These are phyloP conservation scores for Rhizophora mangle DNA, from an alignment of 345 rosid species.

Conservation along the genomic window DNA sequence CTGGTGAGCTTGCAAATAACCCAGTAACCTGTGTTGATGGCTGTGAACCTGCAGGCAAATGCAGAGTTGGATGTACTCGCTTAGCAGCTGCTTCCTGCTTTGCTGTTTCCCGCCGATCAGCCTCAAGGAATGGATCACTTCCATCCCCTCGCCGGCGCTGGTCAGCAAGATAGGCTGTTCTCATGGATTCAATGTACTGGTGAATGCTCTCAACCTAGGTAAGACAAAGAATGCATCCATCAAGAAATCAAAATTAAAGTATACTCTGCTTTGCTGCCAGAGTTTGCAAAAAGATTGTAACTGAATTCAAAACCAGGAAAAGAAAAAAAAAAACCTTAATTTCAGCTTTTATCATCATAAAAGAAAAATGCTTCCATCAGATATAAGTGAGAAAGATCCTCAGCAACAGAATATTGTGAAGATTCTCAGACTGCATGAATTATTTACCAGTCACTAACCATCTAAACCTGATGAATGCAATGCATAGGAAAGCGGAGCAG, in stretches of 20 bases:
- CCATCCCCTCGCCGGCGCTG: conserved; percentile 80
- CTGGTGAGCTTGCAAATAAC: conserved; percentile 49
- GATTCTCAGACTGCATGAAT: neutral
- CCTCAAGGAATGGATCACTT: conserved; percentile 90
- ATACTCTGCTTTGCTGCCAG: neutral
- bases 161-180: conserved; percentile 78
- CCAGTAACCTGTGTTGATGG: conserved; percentile 73
- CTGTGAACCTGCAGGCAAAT: conserved; percentile 72
- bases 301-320: neutral
- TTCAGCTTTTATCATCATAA: neutral
- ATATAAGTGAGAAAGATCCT: neutral
- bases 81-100: conserved; percentile 95
- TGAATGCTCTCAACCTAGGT: conserved; percentile 83
- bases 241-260: conserved; percentile 2
- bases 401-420: neutral
- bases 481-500: neutral
- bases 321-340: neutral
- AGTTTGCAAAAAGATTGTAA: neutral
- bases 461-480: no score
- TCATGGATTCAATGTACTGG: conserved; percentile 89
- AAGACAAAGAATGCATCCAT: neutral
- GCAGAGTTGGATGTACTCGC: conserved; percentile 91
- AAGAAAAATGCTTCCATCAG: neutral
- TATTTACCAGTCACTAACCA: no score
- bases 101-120: conserved; percentile 95